Evolutionary conservation across 768 basidiomycete genomes (phyloP), one percentile per base, ranked within the genome.

Genomic region (Pleurotus tuoliensis): DNA sequence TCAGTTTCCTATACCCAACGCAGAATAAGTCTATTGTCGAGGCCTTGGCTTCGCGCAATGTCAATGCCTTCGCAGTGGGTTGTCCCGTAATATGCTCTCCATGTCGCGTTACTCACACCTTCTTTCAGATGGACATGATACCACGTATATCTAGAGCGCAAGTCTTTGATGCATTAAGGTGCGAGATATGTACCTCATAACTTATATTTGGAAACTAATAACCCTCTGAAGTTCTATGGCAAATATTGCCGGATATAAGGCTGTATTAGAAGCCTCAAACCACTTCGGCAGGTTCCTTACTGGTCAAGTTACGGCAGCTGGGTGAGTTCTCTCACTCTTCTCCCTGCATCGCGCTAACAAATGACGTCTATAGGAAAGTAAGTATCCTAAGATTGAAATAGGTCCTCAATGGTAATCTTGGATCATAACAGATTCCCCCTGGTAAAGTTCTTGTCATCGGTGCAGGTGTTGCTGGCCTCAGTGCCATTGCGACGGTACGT

Each of bases 231-330:
- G 92, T 64, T 93, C 91, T 22, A 94, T 94, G 92, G 86, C 88
- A n/a, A 94, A 94, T 66, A 94, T 92, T 41, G 82, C 91, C n/a
- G 92, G 92, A 11, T 94, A 94, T 70, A 92, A 94, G 69, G 92
- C 92, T 40, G 91, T 94, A 47, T 69, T 94, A 66, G 92, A 94
- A 69, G 92, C 92, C 27, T 90, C 91, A 22, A 93, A 92, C 68
- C 82, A 90, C 65, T 94, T 94, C 64, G 92, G 92, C 64, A 78
- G 92, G 62, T 94, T 92, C 73, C 76, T 94, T 61, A 92, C 92
- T 34, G 92, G 92, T 64, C 92, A 94, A 69, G 90, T 92, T 55
- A 94, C 92, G 5, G 92, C 92, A 57, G 92, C 91, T 68, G 90
- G 90, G 87, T 90, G 68, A 67, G 86, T 77, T 46, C 30, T 40